Base-by-base conservation (phyloP, 495 filamentous ascomycete genomes). In the Lichina pygmaea region DNA sequence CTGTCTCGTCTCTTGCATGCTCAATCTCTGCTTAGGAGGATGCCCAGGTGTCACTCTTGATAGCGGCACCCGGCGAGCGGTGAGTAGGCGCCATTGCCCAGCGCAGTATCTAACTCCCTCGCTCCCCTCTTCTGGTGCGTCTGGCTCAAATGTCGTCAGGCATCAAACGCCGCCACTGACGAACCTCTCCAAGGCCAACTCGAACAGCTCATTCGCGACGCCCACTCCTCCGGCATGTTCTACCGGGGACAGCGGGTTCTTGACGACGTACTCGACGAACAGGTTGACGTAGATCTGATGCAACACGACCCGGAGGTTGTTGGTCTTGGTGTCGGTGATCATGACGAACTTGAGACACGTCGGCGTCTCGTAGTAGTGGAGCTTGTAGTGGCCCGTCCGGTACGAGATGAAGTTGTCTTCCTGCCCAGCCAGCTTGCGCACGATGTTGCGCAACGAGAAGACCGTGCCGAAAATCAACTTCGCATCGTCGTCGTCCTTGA, bases 211-310 rank as follows among this genome's bases (percentile, higher is more conserved):
- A 12, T 50, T 50, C 12, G 45, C 46, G 12, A 50, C 48, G 13
- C 48, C 48, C 8, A 41, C 39, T 15, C 48, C 48, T 13, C 41
- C 41, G 8, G 48, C 46, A 38, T 50, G 48, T 34, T 50, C 48
- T 4, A 50, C 48, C 10, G 48, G 48, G 24, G 44, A 48, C 8
- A 49, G 46, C 6, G 48, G 48, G 33, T 49, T 49, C 31, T 49
- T 49, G 10, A 49, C 48, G 10, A 49, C 81, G 55, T 83, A 95
- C 66, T 97, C 89, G 40, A 94, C 84, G 62, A 82, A 94, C 24
- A 94, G 71, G 61, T 89, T 95, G 55, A 93, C 89, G 58, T 94
- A 95, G 45, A 97, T 94, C 68, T 97, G 89, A 58, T 97, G 84
- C 55, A 97, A 66, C 8, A 86, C 86, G 48, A 85, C 78, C 33